Evolutionary conservation across 2,329 filamentous ascomycete genomes (phyloP).

Genomic region (Onygenales sp.): DNA sequence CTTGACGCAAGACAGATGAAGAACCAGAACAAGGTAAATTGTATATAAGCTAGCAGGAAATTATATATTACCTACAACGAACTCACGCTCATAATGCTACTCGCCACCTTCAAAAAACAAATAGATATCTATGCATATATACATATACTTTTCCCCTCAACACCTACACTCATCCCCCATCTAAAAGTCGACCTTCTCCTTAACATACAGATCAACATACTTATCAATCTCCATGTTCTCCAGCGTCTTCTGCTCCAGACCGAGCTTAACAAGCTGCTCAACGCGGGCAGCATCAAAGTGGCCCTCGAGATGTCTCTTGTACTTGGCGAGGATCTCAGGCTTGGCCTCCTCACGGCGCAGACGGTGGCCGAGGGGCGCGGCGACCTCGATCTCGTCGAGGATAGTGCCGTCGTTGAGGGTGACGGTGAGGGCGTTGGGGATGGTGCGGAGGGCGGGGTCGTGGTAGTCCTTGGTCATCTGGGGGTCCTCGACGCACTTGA

Average conservation of each 20-base stretch:
- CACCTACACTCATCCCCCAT: neutral
- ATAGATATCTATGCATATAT: neutral
- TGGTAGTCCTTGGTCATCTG: slow-evolving; percentile 95
- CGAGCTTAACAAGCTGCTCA: slow-evolving; percentile 71
- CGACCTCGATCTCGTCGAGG: slow-evolving; percentile 80
- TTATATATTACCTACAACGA: too few relatives aligned
- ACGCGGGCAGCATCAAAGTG: slow-evolving; percentile 72
- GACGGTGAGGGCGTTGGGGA: slow-evolving; percentile 93
- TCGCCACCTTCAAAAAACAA: neutral
- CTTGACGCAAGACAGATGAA: too few relatives aligned
- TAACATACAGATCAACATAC: slow-evolving; percentile 81
- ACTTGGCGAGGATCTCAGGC: slow-evolving; percentile 93
- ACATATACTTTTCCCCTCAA: neutral
- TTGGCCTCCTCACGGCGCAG: slow-evolving; percentile 91
- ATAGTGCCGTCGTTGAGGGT: slow-evolving; percentile 90
- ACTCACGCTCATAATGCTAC: too few relatives aligned
- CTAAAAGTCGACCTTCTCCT: slow-evolving; percentile 37
- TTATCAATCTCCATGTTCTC: slow-evolving; percentile 79
- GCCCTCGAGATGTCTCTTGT: slow-evolving; percentile 78
- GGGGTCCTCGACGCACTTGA: slow-evolving; percentile 92
- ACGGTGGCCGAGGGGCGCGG: slow-evolving; percentile 89
- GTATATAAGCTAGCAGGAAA: too few relatives aligned
- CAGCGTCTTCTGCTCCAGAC: slow-evolving; percentile 63
- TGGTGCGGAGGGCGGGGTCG: slow-evolving; percentile 83
- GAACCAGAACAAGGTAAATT: too few relatives aligned